Conservation (phyloP, 352 stramenopile species). For the Phytophthora multivora region DNA sequence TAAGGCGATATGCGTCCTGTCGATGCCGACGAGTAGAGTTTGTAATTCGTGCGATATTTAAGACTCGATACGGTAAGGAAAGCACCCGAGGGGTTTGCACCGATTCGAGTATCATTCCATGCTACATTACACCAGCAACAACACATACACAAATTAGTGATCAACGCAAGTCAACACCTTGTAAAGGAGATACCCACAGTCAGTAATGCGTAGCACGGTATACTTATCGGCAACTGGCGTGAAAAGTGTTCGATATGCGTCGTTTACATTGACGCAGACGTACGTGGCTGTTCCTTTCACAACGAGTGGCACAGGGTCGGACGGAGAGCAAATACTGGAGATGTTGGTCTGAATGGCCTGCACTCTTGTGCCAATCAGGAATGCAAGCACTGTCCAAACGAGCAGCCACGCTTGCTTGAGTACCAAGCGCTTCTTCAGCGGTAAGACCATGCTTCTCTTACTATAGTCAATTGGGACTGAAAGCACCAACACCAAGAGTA, state of each 20-base stretch:
- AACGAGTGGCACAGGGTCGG: constrained; percentile 47
- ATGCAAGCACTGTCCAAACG: constrained; percentile 5
- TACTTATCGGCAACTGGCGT: constrained; percentile 78
- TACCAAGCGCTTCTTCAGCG: not conserved
- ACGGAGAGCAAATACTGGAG: constrained; percentile 67
- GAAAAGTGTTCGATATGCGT: constrained; percentile 76
- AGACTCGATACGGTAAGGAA: constrained; percentile 77
- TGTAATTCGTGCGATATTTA: constrained; percentile 70
- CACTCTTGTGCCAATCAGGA: constrained; percentile 2
- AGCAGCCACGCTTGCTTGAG: constrained; percentile 4
- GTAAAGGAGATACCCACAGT: constrained; percentile 55
- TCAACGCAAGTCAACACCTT: not conserved
- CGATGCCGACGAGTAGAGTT: constrained; percentile 63
- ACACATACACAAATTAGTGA: constrained; percentile 1
- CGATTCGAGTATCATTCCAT: constrained; percentile 73
- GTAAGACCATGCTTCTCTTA: not conserved
- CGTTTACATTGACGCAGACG: constrained; percentile 82
- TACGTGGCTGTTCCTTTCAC: constrained; percentile 68
- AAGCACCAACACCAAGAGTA: not conserved
- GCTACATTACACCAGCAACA: constrained; percentile 33
- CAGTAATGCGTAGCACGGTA: constrained; percentile 71
- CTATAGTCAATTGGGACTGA: too few species aligned
- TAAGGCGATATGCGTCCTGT: constrained; percentile 63
- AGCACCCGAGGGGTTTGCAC: constrained; percentile 44
- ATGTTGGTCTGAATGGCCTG: constrained; percentile 54